phyloP scores from a whole-genome alignment of 768 basidiomycete genomes.

The Pleurotus tuoliensis region DNA sequence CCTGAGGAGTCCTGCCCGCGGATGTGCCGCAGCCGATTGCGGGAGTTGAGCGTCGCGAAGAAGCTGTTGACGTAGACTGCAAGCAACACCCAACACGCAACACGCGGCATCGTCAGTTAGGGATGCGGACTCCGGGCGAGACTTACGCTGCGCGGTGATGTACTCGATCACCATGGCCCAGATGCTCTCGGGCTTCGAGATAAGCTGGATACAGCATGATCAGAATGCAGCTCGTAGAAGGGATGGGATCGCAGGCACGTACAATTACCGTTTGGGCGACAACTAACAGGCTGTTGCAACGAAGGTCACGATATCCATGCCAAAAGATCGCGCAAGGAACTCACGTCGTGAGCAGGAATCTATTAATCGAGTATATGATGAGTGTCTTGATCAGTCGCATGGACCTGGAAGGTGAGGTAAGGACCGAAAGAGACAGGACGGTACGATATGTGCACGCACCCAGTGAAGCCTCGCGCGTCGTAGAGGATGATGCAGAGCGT shows the following conservation, averaged over 20 bases:
- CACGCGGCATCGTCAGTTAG: not conserved
- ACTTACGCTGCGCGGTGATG: not conserved
- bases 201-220: not conserved
- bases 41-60: not conserved
- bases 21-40: not conserved
- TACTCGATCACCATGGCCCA: slow-evolving; percentile 2
- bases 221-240: not conserved
- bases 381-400: not conserved
- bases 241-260: not conserved
- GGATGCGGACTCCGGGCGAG: not conserved
- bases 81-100: not conserved
- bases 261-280: not conserved
- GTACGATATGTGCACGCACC: too few relatives aligned
- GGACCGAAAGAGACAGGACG: too few relatives aligned
- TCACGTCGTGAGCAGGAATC: not conserved
- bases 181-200: not conserved
- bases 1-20: not conserved
- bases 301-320: not conserved
- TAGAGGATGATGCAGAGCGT: slow-evolving; percentile 1
- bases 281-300: not conserved
- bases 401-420: not conserved
- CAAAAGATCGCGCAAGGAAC: not conserved
- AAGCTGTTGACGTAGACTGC: slow-evolving; percentile 4
- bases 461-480: not conserved
- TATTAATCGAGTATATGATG: not conserved